Evolutionary conservation across 768 basidiomycete genomes (phyloP).

Genomic region (Pleurotus salmoneostramineus): DNA sequence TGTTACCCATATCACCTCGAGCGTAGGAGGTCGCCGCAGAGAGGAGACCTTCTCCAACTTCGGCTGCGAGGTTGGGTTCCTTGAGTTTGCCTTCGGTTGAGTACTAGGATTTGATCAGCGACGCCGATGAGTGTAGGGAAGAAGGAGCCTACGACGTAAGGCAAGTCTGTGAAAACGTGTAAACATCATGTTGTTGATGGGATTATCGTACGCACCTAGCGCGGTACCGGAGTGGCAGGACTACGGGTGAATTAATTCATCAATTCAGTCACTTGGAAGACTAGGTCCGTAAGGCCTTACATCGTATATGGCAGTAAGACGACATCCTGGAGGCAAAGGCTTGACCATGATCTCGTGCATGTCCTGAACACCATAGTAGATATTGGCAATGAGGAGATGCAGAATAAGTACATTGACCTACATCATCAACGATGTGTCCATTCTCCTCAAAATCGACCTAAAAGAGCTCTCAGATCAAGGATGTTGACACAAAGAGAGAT

Average conservation of each 20-base stretch:
- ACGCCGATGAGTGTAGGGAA: not conserved
- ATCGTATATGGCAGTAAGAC: slow-evolving; percentile 80
- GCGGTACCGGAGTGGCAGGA: slow-evolving; percentile 88
- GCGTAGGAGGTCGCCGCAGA: slow-evolving; percentile 74
- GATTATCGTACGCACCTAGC: slow-evolving; percentile 45
- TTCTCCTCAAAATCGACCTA: slow-evolving; percentile 57
- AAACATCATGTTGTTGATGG: not conserved
- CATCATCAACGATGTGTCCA: slow-evolving; percentile 88
- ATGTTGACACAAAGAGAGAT: not conserved
- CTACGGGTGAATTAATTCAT: slow-evolving; percentile 25
- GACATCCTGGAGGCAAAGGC: slow-evolving; percentile 31
- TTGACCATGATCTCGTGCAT: slow-evolving; percentile 69
- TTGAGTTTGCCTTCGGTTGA: slow-evolving; percentile 95
- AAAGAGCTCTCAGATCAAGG: slow-evolving; percentile 58
- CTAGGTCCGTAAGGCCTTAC: slow-evolving; percentile 34
- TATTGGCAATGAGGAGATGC: slow-evolving; percentile 5
- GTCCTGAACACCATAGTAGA: slow-evolving; percentile 30
- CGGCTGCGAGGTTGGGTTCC: slow-evolving; percentile 84
- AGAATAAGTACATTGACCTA: slow-evolving; percentile 26
- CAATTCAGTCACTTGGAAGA: not conserved
- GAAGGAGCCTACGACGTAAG: slow-evolving; percentile 49
- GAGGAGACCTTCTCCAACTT: slow-evolving; percentile 85
- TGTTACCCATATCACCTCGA: slow-evolving; percentile 75
- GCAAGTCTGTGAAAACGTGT: slow-evolving; percentile 46
- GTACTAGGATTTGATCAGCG: slow-evolving; percentile 45